phyloP scores from a whole-genome alignment of 75 land plant species.

The Picea sitchensis region DNA sequence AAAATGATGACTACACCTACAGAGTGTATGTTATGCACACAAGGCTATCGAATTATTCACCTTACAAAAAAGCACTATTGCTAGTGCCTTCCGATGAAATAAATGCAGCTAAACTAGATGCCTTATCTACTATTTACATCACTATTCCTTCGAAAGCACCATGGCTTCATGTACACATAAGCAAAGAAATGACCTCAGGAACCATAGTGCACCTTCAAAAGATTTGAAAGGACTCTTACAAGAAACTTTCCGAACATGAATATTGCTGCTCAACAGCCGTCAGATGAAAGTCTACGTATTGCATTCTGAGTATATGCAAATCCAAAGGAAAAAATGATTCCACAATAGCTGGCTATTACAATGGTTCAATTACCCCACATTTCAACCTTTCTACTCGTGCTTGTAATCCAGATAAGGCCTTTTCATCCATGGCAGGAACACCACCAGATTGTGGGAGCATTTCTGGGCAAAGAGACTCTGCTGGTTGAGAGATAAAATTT shows the following conservation, averaged over 20 bases:
- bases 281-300: neutral
- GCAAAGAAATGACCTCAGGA: neutral
- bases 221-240: neutral
- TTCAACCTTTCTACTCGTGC: slow-evolving; percentile 99
- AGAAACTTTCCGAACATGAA: neutral
- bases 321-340: neutral
- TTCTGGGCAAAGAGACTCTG: slow-evolving; percentile 15
- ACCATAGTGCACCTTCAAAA: neutral
- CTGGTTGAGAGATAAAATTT: neutral
- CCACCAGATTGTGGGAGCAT: slow-evolving; percentile 20
- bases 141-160: neutral
- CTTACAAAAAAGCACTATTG: slow-evolving; percentile 7
- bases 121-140: neutral
- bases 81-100: neutral
- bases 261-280: neutral
- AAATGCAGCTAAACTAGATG: neutral
- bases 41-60: neutral
- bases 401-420: slow-evolving; percentile 92
- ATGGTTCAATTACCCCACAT: slow-evolving; percentile 65
- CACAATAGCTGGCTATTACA: slow-evolving; percentile 1
- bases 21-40: slow-evolving; percentile 1
- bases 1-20: too few species aligned
- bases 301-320: neutral
- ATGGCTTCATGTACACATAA: neutral
- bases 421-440: slow-evolving; percentile 77